Base-by-base conservation (phyloP, 148 eudicot species). In the Mesembryanthemum crystallinum region DNA sequence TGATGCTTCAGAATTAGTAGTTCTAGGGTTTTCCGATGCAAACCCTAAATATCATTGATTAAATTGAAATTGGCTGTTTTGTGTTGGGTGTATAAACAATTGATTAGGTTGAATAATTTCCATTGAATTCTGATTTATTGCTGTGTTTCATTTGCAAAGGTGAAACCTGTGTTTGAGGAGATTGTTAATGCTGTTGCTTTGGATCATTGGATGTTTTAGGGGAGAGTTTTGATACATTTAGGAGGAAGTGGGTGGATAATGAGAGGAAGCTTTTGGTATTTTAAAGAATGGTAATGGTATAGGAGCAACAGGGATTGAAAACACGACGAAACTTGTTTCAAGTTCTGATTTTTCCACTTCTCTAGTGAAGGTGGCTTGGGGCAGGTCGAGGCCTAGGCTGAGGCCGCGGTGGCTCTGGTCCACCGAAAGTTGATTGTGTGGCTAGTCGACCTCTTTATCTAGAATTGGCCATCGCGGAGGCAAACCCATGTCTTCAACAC, bases 401-500 rank as follows among this genome's bases (percentile, higher is more conserved):
- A 3, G 93, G 97, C 27, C 79, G 86, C 0, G 85, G 89, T 64
- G 63, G 55, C 30, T 37, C 37, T 45, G 13, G 21, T 21, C 60
- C 82, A 11, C 59, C 85, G 67, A 69, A 20, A 27, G 72, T 55
- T 47, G 67, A 66, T 27, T 85, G 83, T 72, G 67, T 82, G 15
- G 71, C 69, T 51, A 71, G 75, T 52, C 39, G 12, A 21, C 71
- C 30, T 71, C 80, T 33, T 58, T 71, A 43, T 61, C 75, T 25
- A 90, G 87, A 43, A 75, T 82, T 55, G 90, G 96, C 42, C 92
- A 76, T 68, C 93, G 94, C 55, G 82, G 88, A 60, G 89, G 90
- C 62, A 73, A 75, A 43, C 85, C 91, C 45, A 39, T 84, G 32
- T 79, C 83, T 74, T 76, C 87, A 0, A 29, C 82, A 63, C 86